These are phyloP conservation scores for Ceratocystis lukuohia DNA, from an alignment of 2,329 filamentous ascomycete genomes.

Conservation along the genomic window DNA sequence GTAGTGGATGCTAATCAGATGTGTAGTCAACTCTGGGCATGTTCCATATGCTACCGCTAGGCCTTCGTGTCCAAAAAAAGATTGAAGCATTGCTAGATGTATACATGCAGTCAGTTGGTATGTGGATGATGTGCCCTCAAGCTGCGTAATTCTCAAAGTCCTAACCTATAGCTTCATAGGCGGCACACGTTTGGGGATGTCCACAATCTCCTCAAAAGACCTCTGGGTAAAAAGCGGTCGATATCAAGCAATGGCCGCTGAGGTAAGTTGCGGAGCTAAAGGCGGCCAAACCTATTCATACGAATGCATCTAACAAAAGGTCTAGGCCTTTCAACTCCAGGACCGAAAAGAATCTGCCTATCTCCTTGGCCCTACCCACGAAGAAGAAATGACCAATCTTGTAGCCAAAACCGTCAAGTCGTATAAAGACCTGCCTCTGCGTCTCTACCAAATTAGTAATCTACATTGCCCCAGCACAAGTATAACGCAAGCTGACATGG, in stretches of 20 bases:
- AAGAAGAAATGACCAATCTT: constrained; percentile 84
- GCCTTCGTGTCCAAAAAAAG: constrained; percentile 76
- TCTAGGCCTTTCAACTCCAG: constrained; percentile 60
- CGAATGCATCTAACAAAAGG: background rate
- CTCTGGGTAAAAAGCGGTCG: constrained; percentile 79
- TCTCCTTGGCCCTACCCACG: constrained; percentile 82
- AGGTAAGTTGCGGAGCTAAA: constrained; percentile 37
- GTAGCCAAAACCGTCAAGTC: constrained; percentile 62
- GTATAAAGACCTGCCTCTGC: constrained; percentile 72
- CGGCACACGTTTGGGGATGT: constrained; percentile 70
- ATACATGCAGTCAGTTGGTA: constrained; percentile 68
- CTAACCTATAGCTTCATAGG: constrained; percentile 31
- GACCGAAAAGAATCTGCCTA: constrained; percentile 66
- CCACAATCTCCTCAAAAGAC: constrained; percentile 70
- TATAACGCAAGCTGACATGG: background rate
- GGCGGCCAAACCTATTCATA: background rate
- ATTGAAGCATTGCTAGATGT: constrained; percentile 74
- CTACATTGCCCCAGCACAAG: background rate
- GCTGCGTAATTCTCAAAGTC: background rate
- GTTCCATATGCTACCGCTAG: constrained; percentile 82
- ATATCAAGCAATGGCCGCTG: constrained; percentile 55
- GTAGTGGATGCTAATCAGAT: constrained; percentile 1
- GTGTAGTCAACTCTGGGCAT: constrained; percentile 68
- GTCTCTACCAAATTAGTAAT: constrained; percentile 79
- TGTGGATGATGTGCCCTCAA: background rate